Evolutionary conservation across 2,329 filamentous ascomycete species (phyloP), one percentile per base, ranked within the genome.

Genomic region (Cladosporium sp.): DNA sequence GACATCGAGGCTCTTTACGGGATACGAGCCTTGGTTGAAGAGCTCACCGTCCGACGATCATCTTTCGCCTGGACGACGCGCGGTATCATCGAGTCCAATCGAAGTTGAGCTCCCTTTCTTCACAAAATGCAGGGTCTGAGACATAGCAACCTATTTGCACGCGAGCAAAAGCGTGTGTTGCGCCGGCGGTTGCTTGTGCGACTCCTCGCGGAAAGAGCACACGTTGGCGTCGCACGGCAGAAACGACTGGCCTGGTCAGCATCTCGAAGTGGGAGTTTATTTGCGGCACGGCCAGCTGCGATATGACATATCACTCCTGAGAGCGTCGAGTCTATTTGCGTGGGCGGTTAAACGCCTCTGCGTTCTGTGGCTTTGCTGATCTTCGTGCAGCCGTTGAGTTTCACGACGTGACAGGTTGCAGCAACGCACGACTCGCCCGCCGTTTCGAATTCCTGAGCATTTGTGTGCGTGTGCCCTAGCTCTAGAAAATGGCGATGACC

Each of bases 71-170:
- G 22, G 7, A 28, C 4, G 16, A 18, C 16, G 16, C 16, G 11
- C 44, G 43, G 9, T 14, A 31, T n/a, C 41, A 22, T 11, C 33
- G 44, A 13, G n/a, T 6, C 46, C 48, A 50, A 50, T 50, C 40
- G 43, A 31, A 8, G 22, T 9, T 8, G 33, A 18, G 8, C 28
- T 13, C 14, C 37, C n/a, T 28, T 28, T 49, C 46, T 49, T 49
- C 46, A 49, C 37, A 49, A 42, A 42, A 31, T 9, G 46, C 46
- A 50, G 48, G 48, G 48, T 18, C 31, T 50, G 48, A 50, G 48
- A 43, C 48, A 43, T 4, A 11, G 32, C 10, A 16, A n/a, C 3
- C 11, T 16, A 10, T 4, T 18, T 31, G 40, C 48, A 50, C 48
- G 19, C 40, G 40, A 38, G 22, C 46, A 18, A 14, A 41, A 46